phyloP scores from a whole-genome alignment of 768 basidiomycete species.

The Tulasnella sp. region DNA sequence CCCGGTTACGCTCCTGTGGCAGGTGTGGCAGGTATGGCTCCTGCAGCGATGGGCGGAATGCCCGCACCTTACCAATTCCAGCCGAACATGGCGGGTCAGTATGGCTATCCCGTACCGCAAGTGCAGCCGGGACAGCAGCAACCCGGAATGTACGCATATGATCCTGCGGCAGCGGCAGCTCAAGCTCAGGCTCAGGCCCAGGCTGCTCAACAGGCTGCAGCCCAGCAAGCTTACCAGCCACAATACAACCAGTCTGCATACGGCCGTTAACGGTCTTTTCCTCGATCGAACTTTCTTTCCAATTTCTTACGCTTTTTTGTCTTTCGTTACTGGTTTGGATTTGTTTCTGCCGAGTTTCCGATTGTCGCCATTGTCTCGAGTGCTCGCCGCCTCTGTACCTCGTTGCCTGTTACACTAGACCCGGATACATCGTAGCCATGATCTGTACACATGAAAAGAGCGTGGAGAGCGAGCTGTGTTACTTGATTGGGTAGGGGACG shows the following conservation, averaged over 20 bases:
- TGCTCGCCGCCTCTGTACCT: not conserved
- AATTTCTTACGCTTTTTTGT: not conserved
- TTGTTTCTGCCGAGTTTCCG: not conserved
- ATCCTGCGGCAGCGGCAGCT: constrained; percentile 28
- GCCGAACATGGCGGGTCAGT: not conserved
- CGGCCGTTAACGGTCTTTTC: not conserved
- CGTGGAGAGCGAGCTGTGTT: not conserved
- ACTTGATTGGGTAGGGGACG: not conserved
- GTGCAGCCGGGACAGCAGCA: constrained; percentile 1
- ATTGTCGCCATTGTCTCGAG: not conserved
- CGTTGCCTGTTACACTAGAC: not conserved
- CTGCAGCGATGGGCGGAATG: not conserved
- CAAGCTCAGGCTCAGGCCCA: constrained; percentile 30
- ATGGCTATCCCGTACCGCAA: not conserved
- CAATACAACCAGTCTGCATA: not conserved
- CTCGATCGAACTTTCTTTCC: not conserved
- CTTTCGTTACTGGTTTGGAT: not conserved
- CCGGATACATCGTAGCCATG: not conserved
- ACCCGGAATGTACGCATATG: constrained; percentile 21
- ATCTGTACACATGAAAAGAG: not conserved
- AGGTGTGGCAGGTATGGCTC: not conserved
- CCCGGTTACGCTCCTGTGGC: not conserved
- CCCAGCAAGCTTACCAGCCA: constrained; percentile 7
- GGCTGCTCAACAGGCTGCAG: constrained; percentile 26
- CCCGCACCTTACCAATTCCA: not conserved